Base-by-base conservation (phyloP, 345 rosid species). In the Laguncularia racemosa region DNA sequence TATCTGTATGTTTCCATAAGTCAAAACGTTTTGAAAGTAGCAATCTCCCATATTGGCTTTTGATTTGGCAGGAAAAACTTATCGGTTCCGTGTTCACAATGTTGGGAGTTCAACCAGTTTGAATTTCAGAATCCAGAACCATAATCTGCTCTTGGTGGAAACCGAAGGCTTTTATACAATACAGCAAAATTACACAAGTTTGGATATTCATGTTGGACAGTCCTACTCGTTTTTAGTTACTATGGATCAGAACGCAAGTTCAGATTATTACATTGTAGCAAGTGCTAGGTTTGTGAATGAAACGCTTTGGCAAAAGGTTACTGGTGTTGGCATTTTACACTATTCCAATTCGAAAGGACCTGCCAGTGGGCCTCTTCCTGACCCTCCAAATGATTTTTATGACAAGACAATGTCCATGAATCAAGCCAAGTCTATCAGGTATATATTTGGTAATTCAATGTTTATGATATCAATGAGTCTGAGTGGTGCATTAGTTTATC, bases 41-140 rank as follows among this genome's bases (percentile, higher is more conserved):
- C 40, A 33, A 33, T 33, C 40, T 6, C 9, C 11, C n/a, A n/a
- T n/a, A 43, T 46, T 19, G 40, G 59, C 44, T 13, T 46, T 52
- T 50, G 51, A 48, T 59, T 19, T 59, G 38, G 64, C 88, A 92
- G 98, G 98, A 33, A 89, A 86, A 67, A 92, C 91, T 38, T 92
- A 86, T 58, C 78, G 98, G 18, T 18, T 92, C 50, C 86, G 95
- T 28, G 91, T 92, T 62, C 89, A 84, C 64, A 86, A 92, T 61
- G 89, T 92, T 74, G 98, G 98, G 52, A 77, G 74, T 33, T 89
- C 93, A 33, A 92, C 98, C 53, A 86, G 91, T 76, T 71, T 92
- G 78, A 92, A 92, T 76, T 84, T 92, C 61, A 84, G 98, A 78
- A 83, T 92, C 57, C 97, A 92, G 84, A 89, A 78, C 66, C 98